Conservation (phyloP, 2,329 filamentous ascomycete species). For the Blastomyces parvus region DNA sequence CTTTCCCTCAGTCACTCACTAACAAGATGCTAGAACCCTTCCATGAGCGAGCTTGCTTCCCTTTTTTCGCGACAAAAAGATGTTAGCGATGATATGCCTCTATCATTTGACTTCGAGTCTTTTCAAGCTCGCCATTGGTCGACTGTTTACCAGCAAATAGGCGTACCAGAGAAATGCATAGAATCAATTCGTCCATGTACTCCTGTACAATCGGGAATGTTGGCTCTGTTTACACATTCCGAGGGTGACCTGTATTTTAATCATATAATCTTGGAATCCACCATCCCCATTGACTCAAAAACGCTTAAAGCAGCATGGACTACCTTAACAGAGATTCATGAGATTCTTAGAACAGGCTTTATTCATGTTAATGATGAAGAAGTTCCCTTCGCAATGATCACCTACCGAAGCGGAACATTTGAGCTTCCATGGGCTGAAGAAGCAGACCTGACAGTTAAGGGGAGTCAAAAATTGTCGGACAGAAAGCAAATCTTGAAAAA, state of each 20-base stretch:
- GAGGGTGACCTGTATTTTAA: slow-evolving; percentile 67
- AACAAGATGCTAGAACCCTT: slow-evolving; percentile 25
- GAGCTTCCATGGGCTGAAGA: slow-evolving; percentile 32
- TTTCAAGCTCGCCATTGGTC: slow-evolving; percentile 42
- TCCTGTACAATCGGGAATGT: slow-evolving; percentile 66
- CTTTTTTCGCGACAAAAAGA: slow-evolving; percentile 27
- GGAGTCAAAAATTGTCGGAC: background rate
- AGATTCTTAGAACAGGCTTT: slow-evolving; percentile 72
- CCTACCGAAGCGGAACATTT: slow-evolving; percentile 38
- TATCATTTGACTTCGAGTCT: slow-evolving; percentile 40
- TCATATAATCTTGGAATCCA: slow-evolving; percentile 49
- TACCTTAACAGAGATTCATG: slow-evolving; percentile 45
- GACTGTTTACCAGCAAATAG: slow-evolving; percentile 24
- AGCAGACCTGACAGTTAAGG: slow-evolving; percentile 6
- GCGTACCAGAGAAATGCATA: slow-evolving; percentile 31
- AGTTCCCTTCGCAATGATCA: slow-evolving; percentile 65
- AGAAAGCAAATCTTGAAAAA: slow-evolving; percentile 12
- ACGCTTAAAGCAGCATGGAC: slow-evolving; percentile 52
- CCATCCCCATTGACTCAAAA: slow-evolving; percentile 26
- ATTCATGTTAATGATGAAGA: slow-evolving; percentile 50
- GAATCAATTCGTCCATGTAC: slow-evolving; percentile 67
- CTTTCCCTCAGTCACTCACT: slow-evolving; percentile 7
- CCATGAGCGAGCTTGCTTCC: slow-evolving; percentile 27
- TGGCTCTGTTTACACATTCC: slow-evolving; percentile 63
- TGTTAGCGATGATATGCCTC: slow-evolving; percentile 26